These are phyloP conservation scores for Stephania japonica DNA, from an alignment of 164 flowering plant species.

Conservation along the genomic window DNA sequence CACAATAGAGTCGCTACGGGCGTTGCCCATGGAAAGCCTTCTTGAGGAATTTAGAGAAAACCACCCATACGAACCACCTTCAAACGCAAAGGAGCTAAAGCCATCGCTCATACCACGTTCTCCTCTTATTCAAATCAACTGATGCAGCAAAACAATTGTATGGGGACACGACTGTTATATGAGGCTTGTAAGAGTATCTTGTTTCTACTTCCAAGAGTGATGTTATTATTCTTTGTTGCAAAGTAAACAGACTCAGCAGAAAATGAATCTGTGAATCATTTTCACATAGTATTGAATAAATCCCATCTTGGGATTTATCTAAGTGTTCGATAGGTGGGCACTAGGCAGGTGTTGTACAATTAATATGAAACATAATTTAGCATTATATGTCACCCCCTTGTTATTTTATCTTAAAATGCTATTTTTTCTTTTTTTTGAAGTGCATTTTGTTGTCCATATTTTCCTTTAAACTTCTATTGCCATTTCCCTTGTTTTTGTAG, in stretches of 20 bases:
- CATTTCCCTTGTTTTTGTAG: neutral
- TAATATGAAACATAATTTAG: neutral
- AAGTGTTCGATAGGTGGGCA: neutral
- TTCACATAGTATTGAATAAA: conserved; percentile 17
- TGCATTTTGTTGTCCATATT: neutral
- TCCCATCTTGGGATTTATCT: conserved; percentile 48
- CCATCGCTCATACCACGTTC: conserved; percentile 71
- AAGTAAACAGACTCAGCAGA: neutral
- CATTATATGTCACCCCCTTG: neutral
- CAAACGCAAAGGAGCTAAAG: conserved; percentile 46
- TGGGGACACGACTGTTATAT: neutral
- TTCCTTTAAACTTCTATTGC: neutral
- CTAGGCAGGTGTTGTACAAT: conserved; percentile 5
- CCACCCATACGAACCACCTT: conserved; percentile 50
- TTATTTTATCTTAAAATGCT: neutral
- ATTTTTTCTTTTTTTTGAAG: neutral
- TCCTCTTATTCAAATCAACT: conserved; percentile 64
- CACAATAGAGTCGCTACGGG: conserved; percentile 61
- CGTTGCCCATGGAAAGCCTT: conserved; percentile 80
- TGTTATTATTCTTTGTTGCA: conserved; percentile 11
- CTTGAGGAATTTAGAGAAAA: conserved; percentile 78
- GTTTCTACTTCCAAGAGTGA: conserved; percentile 7
- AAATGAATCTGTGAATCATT: neutral
- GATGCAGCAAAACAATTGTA: neutral
- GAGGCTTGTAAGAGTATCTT: conserved; percentile 18